Base-by-base conservation (phyloP, 345 rosid species). In the Moricandia moricandioides region DNA sequence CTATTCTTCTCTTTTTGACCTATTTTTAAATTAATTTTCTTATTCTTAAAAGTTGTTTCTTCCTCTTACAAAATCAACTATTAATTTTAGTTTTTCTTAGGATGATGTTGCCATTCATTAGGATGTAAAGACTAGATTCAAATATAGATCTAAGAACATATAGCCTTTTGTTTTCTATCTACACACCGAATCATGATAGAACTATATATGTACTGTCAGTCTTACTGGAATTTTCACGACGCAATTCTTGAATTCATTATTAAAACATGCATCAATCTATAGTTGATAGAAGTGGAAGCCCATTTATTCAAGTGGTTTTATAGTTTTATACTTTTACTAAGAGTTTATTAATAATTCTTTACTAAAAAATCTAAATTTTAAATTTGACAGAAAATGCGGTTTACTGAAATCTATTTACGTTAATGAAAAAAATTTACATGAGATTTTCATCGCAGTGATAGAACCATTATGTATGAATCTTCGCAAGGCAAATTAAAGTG, bases 51-150 rank as follows among this genome's bases (percentile, higher is more conserved):
- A 61, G 55, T 30, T 54, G 31, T 11, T 70, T 65, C n/a, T 45
- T 70, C 43, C 10, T 31, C 34, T 33, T 45, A 45, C 14, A 39
- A 78, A 59, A 66, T 63, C 56, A 65, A 47, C 51, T 43, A 62
- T 76, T 39, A 18, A 14, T 63, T 69, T 40, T 8, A 55, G 39
- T 33, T 65, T 8, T 65, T 24, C 68, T 34, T 27, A 72, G 34
- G 59, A 78, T 72, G 73, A 61, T 72, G 24, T 65, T 59, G 72
- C 77, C 81, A 71, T 78, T 59, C 68, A 37, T 71, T 71, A 65
- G 18, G 7, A 30, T 52, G 45, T 49, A 58, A 64, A 65, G 76
- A 71, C 65, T 77, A 57, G 10, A 71, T 77, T 71, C 63, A 65
- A 58, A 65, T 77, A 67, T 45, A 57, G 62, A 58, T 71, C 54